Conservation (phyloP, 352 stramenopile genomes). For the Globisporangium paddicum region DNA sequence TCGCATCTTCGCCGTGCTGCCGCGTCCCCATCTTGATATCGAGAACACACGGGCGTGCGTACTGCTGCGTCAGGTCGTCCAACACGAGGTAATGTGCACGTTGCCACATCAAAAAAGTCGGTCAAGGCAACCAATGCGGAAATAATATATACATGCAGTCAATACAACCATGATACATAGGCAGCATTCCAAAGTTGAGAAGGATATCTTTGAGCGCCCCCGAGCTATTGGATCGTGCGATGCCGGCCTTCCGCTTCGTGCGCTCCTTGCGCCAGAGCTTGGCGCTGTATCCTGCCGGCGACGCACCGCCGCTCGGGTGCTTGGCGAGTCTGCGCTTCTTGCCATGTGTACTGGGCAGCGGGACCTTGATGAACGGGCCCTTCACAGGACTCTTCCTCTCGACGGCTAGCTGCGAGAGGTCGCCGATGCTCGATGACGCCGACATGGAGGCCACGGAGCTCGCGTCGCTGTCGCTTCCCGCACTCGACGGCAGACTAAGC, state of each 20-base stretch:
- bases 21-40: constrained; percentile 83
- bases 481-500: constrained; percentile 16
- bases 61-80: constrained; percentile 60
- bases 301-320: constrained; percentile 9
- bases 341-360: constrained; percentile 8
- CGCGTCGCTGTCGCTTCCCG: constrained; percentile 8
- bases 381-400: constrained; percentile 11
- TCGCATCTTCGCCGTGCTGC: constrained; percentile 67
- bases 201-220: constrained; percentile 19
- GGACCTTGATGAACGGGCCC: not conserved
- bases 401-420: constrained; percentile 11
- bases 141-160: not conserved
- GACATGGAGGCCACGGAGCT: constrained; percentile 12
- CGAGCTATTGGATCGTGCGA: constrained; percentile 11
- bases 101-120: not conserved
- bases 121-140: constrained; percentile 5
- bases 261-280: constrained; percentile 59
- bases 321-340: constrained; percentile 39
- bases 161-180: not conserved
- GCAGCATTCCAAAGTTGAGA: not conserved
- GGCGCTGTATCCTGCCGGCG: constrained; percentile 42
- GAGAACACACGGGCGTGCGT: constrained; percentile 60
- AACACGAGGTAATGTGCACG: constrained; percentile 59
- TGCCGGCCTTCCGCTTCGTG: constrained; percentile 12
- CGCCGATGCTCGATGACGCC: constrained; percentile 11